Evolutionary conservation across 805 yeast genomes (phyloP), one percentile per base, ranked within the genome.

Genomic region (Ogataea nakhonphanomensis): DNA sequence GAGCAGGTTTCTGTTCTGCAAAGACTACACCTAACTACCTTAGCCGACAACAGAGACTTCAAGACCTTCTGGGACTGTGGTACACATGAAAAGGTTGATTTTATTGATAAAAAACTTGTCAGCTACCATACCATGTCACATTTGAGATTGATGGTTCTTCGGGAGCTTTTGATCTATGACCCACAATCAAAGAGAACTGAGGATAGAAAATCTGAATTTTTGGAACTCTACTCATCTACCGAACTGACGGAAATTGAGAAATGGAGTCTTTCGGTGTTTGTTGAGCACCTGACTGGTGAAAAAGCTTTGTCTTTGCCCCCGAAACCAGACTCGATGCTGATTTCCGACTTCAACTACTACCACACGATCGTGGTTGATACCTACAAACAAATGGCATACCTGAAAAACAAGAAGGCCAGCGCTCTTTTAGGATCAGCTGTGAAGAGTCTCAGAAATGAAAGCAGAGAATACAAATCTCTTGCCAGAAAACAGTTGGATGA

Each of bases 31-130:
- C 43, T 41, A 9, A 55, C 56, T 5, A 66, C 64, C 11, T 39
- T 65, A 7, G 53, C 50, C 15, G 91, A 85, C 54, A 81, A 81
- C 49, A 69, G 91, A 40, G 93, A 85, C 51, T 59, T 65, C 39
- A 63, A 58, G 5, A 71, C 76, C 7, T 52, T 79, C 35, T 78
- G 79, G 76, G 73, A 74, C 38, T 61, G 72, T 50, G 79, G 74
- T 10, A 55, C 62, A 25, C 64, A 63, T 30, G 63, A 63, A 28
- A 54, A 45, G n/a, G 41, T 50, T 2, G 37, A 41, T 2, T 33
- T 50, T 3, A 54, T 61, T 11, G 47, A 45, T 2, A 12, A 49
- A 1, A 44, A 41, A 47, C 24, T 41, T 57, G 33, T 26, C 20
- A 3, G 22, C 51, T 30, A 57, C 64, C n/a, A 64, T 62, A 2